phyloP scores from a whole-genome alignment of 192 early-diverging fungal species.

The Rhizophlyctis rosea region DNA sequence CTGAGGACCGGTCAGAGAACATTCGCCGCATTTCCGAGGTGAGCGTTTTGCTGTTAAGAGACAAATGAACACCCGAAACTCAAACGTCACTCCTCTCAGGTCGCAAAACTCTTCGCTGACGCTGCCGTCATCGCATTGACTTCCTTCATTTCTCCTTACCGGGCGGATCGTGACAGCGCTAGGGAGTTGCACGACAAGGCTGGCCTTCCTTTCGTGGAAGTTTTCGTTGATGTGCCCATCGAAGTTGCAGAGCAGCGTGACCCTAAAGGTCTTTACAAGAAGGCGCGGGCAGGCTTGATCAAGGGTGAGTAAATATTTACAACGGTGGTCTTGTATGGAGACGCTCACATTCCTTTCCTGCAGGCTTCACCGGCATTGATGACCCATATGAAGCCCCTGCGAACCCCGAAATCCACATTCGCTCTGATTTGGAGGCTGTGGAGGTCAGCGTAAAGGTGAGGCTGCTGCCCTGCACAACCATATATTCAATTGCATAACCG shows the following conservation, averaged over 20 bases:
- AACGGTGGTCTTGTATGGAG: no score
- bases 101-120: slow-evolving; percentile 90
- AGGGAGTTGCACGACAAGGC: slow-evolving; percentile 72
- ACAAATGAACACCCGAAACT: slow-evolving; percentile 12
- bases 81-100: slow-evolving; percentile 27
- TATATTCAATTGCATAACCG: no score
- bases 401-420: slow-evolving; percentile 81
- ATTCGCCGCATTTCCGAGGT: slow-evolving; percentile 92
- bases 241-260: slow-evolving; percentile 85
- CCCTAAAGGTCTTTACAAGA: slow-evolving; percentile 96
- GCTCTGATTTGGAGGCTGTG: slow-evolving; percentile 70
- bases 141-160: slow-evolving; percentile 89
- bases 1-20: slow-evolving; percentile 89
- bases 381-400: slow-evolving; percentile 87
- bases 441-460: slow-evolving; percentile 63
- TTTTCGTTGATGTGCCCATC: slow-evolving; percentile 84
- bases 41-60: background rate
- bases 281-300: slow-evolving; percentile 89
- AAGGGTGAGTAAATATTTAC: slow-evolving; percentile 47
- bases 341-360: background rate
- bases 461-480: background rate
- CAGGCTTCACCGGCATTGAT: slow-evolving; percentile 90
- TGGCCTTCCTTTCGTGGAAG: slow-evolving; percentile 83
- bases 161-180: slow-evolving; percentile 73
- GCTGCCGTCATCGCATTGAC: slow-evolving; percentile 77